Evolutionary conservation across 257 asterid species (phyloP), one percentile per base, ranked within the genome.

Genomic region (Fraxinus americana): DNA sequence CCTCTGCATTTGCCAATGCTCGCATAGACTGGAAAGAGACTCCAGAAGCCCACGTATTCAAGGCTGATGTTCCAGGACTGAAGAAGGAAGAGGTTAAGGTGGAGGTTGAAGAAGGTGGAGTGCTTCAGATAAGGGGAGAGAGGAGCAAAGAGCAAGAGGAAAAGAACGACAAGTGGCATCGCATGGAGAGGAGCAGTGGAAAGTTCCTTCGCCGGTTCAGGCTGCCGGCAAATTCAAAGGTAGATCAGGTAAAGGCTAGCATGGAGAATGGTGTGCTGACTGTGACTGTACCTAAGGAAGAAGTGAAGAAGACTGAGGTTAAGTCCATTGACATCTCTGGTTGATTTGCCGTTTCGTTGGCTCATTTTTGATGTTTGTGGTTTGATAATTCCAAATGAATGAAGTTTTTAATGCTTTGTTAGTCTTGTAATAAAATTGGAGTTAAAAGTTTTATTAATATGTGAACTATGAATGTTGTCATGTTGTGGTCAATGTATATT

Each of bases 111-210:
- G 82, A 78, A 2, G 85, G 85, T 0, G 50, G 21, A 2, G 41
- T 74, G 19, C 52, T 82, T 19, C 80, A 77, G 21, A 83, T 83
- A 4, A 83, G 84, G 0, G 87, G 87, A 2, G 87, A 83, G 76
- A 77, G 87, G 61, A 83, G 73, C 78, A 77, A 52, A 1, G 84
- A 83, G 80, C 72, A 83, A 21, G 87, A 80, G 50, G 87, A 83
- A 77, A 80, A 83, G 80, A 77, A 73, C 34, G 87, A 83, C 75
- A 80, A 70, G 80, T 83, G 86, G 86, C 84, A 80, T 48, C 79
- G 86, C 25, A 21, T 82, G 0, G 83, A 82, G 78, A 78, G 83
- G 76, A 82, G 83, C 73, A 67, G 76, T 35, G 79, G 79, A 0
- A 74, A 75, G 72, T 82, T 82, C 70, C 54, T 76, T 48, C 78